Percentiles rank a stretch among this genome's conserved stretches.
phyloP scores from a whole-genome alignment of 768 basidiomycete species.

The Lactarius hengduanensis region DNA sequence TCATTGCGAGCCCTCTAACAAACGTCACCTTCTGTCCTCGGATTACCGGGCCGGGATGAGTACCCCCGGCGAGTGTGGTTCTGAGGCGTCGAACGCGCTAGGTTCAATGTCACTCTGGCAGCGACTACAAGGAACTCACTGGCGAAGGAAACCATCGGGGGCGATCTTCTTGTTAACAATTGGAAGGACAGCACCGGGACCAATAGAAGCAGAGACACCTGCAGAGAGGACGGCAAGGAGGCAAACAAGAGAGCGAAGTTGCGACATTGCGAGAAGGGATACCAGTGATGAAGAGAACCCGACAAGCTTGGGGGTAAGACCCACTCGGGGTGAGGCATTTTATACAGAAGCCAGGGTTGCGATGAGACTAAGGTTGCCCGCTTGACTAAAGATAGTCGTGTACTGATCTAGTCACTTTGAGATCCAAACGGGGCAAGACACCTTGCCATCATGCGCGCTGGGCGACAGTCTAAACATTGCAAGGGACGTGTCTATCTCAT shows the following conservation, averaged over 20 bases:
- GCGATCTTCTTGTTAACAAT: constrained; percentile 14
- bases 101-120: background rate
- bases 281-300: constrained; percentile 4
- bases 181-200: background rate
- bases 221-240: constrained; percentile 5
- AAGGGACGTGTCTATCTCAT: too few relatives aligned
- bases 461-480: too few relatives aligned
- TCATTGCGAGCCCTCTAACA: background rate
- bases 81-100: background rate
- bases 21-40: constrained; percentile 11
- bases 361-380: background rate
- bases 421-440: too few relatives aligned
- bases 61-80: constrained; percentile 9
- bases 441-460: too few relatives aligned
- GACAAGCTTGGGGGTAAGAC: constrained; percentile 2
- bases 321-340: background rate
- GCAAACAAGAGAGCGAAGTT: constrained; percentile 3
- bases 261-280: constrained; percentile 8
- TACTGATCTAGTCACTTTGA: too few relatives aligned
- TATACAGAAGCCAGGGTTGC: constrained; percentile 7
- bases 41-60: constrained; percentile 19
- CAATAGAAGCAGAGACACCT: constrained; percentile 11
- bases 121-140: constrained; percentile 7
- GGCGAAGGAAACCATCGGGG: constrained; percentile 24
- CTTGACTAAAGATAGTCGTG: too few relatives aligned